These are phyloP conservation scores for Lactuca saligna DNA, from an alignment of 129 eudicot species.

Conservation along the genomic window DNA sequence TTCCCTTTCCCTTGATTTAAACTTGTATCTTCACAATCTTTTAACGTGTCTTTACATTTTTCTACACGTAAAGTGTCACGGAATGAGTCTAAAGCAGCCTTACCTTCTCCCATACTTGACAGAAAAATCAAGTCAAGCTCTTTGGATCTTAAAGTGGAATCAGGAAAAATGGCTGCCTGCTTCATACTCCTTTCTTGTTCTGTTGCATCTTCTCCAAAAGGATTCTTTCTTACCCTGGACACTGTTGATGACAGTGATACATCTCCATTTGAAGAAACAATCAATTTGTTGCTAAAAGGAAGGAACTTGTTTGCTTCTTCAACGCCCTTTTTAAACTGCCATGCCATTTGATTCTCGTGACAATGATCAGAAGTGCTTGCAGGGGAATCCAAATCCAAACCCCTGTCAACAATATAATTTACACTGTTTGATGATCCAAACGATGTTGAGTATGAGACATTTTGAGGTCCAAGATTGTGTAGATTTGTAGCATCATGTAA, in stretches of 20 bases:
- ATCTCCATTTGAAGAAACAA: conserved; percentile 24
- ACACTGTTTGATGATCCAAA: conserved; percentile 38
- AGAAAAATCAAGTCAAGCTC: conserved; percentile 73
- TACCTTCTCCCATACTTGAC: conserved; percentile 46
- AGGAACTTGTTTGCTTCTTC: conserved; percentile 81
- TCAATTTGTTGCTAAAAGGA: conserved; percentile 39
- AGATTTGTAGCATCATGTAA: conserved; percentile 22
- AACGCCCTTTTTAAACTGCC: conserved; percentile 67
- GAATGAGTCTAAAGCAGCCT: conserved; percentile 39
- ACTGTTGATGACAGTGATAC: conserved; percentile 18
- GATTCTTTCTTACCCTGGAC: conserved; percentile 51
- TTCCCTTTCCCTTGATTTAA: conserved; percentile 30
- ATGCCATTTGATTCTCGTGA: conserved; percentile 51
- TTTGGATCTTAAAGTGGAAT: conserved; percentile 49
- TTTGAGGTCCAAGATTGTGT: conserved; percentile 26
- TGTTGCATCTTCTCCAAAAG: conserved; percentile 27
- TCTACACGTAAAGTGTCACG: conserved; percentile 53
- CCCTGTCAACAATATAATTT: conserved; percentile 35
- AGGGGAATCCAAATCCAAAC: conserved; percentile 42
- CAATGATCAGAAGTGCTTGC: conserved; percentile 48
- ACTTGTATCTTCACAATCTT: conserved; percentile 30
- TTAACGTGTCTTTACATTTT: conserved; percentile 25
- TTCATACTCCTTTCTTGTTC: conserved; percentile 61
- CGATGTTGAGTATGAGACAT: conserved; percentile 24
- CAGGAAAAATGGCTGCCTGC: conserved; percentile 60